These are phyloP conservation scores for Chamaenerion angustifolium DNA, from an alignment of 345 rosid genomes.

Conservation along the genomic window DNA sequence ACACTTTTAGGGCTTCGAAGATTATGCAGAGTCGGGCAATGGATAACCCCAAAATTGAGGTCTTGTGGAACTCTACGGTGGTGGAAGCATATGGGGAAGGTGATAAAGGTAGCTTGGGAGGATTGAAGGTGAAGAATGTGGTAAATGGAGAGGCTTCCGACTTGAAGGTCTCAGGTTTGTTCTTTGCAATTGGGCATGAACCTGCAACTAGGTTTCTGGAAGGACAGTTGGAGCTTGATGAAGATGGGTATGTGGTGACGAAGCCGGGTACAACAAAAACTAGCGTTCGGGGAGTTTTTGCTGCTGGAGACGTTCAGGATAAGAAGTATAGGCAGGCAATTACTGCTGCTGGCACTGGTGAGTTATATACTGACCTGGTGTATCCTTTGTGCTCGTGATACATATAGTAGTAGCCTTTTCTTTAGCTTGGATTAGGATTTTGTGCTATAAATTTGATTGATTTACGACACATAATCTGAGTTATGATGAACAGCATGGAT, in stretches of 20 bases:
- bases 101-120: slow-evolving; percentile 33
- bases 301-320: slow-evolving; percentile 96
- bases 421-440: no score
- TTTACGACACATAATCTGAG: no score
- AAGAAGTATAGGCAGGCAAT: slow-evolving; percentile 95
- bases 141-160: slow-evolving; percentile 51
- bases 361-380: slow-evolving; percentile 9
- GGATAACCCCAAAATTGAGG: slow-evolving; percentile 67
- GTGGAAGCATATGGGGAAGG: slow-evolving; percentile 67
- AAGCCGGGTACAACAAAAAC: slow-evolving; percentile 71
- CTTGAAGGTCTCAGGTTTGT: slow-evolving; percentile 69
- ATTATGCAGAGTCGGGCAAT: slow-evolving; percentile 69
- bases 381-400: no score
- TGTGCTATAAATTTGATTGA: no score
- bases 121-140: slow-evolving; percentile 64
- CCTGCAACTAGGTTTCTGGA: slow-evolving; percentile 89
- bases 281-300: slow-evolving; percentile 70
- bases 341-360: slow-evolving; percentile 95
- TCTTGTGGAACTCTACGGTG: slow-evolving; percentile 64
- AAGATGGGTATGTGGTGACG: slow-evolving; percentile 67
- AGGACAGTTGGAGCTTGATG: slow-evolving; percentile 59
- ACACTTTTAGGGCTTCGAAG: slow-evolving; percentile 81
- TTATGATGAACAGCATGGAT: no score
- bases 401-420: no score
- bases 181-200: slow-evolving; percentile 96